Percentiles rank a stretch among this genome's conserved stretches.
Conservation (phyloP, 177 flowering plant species). For the Vitis hybrid region DNA sequence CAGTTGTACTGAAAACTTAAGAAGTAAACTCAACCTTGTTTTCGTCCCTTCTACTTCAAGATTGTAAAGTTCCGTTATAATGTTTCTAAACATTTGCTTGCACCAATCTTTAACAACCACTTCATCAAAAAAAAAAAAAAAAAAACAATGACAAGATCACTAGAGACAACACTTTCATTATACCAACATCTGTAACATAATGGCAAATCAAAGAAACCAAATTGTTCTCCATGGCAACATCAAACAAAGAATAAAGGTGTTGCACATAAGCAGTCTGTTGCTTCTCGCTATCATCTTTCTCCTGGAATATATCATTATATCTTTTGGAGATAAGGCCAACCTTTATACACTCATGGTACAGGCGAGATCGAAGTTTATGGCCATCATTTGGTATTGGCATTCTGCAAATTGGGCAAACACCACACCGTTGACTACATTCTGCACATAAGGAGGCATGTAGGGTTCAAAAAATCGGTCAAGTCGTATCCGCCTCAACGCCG, state of each 20-base stretch:
- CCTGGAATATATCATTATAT: slow-evolving; percentile 62
- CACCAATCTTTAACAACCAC: slow-evolving; percentile 81
- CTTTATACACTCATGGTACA: slow-evolving; percentile 78
- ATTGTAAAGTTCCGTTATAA: slow-evolving; percentile 58
- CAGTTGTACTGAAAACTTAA: slow-evolving; percentile 50
- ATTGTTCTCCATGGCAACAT: slow-evolving; percentile 87
- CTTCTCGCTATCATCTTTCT: slow-evolving; percentile 52
- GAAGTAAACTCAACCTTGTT: slow-evolving; percentile 40
- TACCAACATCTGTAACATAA: slow-evolving; percentile 95
- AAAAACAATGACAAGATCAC: slow-evolving; percentile 88
- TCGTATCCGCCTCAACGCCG: too few relatives aligned
- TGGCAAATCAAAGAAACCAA: slow-evolving; percentile 89
- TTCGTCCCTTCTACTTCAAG: slow-evolving; percentile 58
- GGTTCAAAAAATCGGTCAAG: too few relatives aligned
- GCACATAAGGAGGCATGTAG: slow-evolving; percentile 55
- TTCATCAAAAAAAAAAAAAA: slow-evolving; percentile 69
- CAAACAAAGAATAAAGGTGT: slow-evolving; percentile 87
- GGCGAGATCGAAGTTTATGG: slow-evolving; percentile 52
- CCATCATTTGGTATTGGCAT: slow-evolving; percentile 54
- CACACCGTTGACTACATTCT: slow-evolving; percentile 89
- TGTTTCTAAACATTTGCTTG: slow-evolving; percentile 27
- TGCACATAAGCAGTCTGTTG: slow-evolving; percentile 62
- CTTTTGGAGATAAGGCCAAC: slow-evolving; percentile 82
- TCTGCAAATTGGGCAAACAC: slow-evolving; percentile 89
- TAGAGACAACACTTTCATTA: slow-evolving; percentile 98